These are phyloP conservation scores for Tulasnella sp. DNA, from an alignment of 768 basidiomycete genomes.

Conservation along the genomic window DNA sequence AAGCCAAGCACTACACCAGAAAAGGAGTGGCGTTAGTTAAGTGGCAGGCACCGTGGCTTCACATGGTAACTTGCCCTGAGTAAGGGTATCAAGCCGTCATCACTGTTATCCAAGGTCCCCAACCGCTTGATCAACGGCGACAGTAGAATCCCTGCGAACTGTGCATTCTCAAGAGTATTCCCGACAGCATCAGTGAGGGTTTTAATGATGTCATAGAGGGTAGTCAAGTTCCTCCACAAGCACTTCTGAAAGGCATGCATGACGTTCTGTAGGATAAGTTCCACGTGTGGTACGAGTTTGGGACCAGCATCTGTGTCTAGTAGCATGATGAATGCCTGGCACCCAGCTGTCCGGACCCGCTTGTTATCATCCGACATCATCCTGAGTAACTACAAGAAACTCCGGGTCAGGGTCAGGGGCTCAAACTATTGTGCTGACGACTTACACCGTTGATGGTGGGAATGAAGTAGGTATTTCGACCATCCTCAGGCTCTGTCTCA, in stretches of 20 bases:
- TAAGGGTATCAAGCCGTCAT: constrained; percentile 85
- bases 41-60: background rate
- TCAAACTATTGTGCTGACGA: constrained; percentile 14
- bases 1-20: constrained; percentile 85
- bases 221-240: constrained; percentile 98
- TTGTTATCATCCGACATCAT: constrained; percentile 99
- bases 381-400: constrained; percentile 60
- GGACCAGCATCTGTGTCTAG: constrained; percentile 95
- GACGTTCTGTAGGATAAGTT: constrained; percentile 86
- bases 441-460: constrained; percentile 96
- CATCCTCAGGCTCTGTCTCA: constrained; percentile 70
- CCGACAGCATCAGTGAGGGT: constrained; percentile 97
- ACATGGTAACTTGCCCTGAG: constrained; percentile 56
- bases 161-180: constrained; percentile 66
- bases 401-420: background rate
- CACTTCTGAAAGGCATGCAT: constrained; percentile 96
- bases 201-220: constrained; percentile 96
- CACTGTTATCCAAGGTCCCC: constrained; percentile 78
- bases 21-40: constrained; percentile 4
- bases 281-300: constrained; percentile 83
- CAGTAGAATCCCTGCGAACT: constrained; percentile 91
- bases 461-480: constrained; percentile 82
- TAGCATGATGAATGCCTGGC: constrained; percentile 94
- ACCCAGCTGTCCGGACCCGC: constrained; percentile 97
- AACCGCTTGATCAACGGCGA: constrained; percentile 84